Evolutionary conservation across 1,139 yeast species (phyloP).

Genomic region (Geotrichum australiense): DNA sequence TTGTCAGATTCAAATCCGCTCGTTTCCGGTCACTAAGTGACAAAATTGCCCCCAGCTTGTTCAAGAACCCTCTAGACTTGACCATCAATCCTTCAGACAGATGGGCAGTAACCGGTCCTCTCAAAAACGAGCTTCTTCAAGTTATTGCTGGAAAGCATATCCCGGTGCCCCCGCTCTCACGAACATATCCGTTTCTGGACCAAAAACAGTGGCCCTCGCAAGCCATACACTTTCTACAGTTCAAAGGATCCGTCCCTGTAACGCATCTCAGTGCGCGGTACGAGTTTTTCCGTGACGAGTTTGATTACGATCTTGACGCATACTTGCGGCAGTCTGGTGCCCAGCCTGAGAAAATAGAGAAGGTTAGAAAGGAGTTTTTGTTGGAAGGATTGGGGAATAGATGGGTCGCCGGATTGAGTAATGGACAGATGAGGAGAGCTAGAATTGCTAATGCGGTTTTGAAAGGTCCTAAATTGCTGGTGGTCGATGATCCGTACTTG

Average conservation of each 20-base stretch:
- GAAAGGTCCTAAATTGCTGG: slow-evolving; percentile 53
- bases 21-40: slow-evolving; percentile 25
- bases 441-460: slow-evolving; percentile 71
- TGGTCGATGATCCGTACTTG: slow-evolving; percentile 85
- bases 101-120: slow-evolving; percentile 49
- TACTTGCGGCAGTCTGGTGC: slow-evolving; percentile 42
- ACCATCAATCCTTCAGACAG: slow-evolving; percentile 34
- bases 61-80: slow-evolving; percentile 29
- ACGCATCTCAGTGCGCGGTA: slow-evolving; percentile 85
- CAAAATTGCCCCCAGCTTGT: slow-evolving; percentile 19
- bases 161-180: slow-evolving; percentile 46
- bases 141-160: slow-evolving; percentile 43
- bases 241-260: slow-evolving; percentile 50
- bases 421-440: slow-evolving; percentile 91
- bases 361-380: slow-evolving; percentile 46
- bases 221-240: slow-evolving; percentile 50
- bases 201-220: slow-evolving; percentile 40
- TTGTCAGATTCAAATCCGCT: too few species aligned
- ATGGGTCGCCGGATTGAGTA: slow-evolving; percentile 83
- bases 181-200: slow-evolving; percentile 50
- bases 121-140: slow-evolving; percentile 40
- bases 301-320: slow-evolving; percentile 64
- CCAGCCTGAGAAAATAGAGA: slow-evolving; percentile 30
- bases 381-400: slow-evolving; percentile 52
- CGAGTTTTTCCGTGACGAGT: slow-evolving; percentile 76